A percentile compares a stretch with the other conserved stretches of the same genome.
Conservation (phyloP, 495 filamentous ascomycete genomes). For the Oidiodendron maius region DNA sequence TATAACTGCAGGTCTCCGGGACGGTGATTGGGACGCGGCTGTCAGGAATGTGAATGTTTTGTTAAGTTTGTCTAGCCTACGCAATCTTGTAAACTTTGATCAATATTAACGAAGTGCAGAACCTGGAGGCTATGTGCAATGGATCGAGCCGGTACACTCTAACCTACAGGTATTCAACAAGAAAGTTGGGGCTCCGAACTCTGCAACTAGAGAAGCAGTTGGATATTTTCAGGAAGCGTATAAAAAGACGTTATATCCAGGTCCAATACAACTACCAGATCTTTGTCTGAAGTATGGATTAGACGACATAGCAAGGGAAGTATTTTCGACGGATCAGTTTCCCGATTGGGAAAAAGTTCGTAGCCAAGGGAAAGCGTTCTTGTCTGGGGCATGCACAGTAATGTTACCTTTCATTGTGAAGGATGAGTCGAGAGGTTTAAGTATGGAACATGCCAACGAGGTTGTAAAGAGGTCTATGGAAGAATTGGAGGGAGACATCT, state of each 20-base stretch:
- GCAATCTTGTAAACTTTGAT: not conserved
- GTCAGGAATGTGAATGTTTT: constrained; percentile 17
- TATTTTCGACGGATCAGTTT: not conserved
- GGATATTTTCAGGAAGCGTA: not conserved
- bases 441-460: not conserved
- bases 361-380: not conserved
- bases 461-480: not conserved
- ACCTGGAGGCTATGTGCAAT: not conserved
- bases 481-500: not conserved
- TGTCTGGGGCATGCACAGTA: not conserved
- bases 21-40: constrained; percentile 19
- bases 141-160: not conserved
- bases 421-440: not conserved
- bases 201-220: not conserved
- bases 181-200: not conserved
- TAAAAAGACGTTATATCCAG: not conserved
- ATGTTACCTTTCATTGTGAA: not conserved
- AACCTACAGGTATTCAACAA: not conserved
- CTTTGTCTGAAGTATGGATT: not conserved
- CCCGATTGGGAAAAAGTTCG: not conserved
- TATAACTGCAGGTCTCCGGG: constrained; percentile 25
- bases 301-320: not conserved
- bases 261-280: not conserved
- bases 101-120: not conserved
- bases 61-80: not conserved